Base-by-base conservation (phyloP, 129 eudicot genomes). In the Cynara cardunculus region DNA sequence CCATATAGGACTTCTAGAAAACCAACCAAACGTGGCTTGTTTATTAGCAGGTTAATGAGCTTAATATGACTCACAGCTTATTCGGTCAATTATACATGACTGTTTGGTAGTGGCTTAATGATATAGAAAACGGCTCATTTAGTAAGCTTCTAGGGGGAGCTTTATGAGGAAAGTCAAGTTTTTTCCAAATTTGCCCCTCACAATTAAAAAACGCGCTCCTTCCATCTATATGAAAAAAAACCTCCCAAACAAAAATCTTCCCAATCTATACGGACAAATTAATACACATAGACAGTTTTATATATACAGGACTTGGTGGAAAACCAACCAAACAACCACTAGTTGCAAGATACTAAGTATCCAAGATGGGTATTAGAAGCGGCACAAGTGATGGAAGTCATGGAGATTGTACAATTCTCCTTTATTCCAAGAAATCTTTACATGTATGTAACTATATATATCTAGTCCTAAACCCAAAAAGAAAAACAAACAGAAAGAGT, bases 361-460 rank as follows among this genome's bases (percentile, higher is more conserved):
- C 24, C 65, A 56, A 18, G 9, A n/a, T 56, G 53, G 53, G 53
- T 41, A 41, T 41, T 10, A 37, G 12, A 37, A 41, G 53, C 11
- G 53, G 25, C 65, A 56, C 65, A 41, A 41, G 13, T 39, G 49
- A 39, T 31, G 49, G 14, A 39, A 39, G 49, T 39, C 49, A 39
- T 0, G 49, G 49, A 39, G 14, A 39, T 39, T 39, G 14, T 39
- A 39, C 16, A 11, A 39, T 18, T 53, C 64, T 53, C 4, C 64
- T 53, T 18, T 53, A 53, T 53, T 53, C 64, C 71, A 84, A 82
- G 41, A 70, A 31, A 53, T 16, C 35, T 76, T 46, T 71, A 31
- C 30, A 25, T 16, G 22, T 24, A 22, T 28, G 49, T 31, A 53
- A 34, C 77, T 26, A 21, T 21, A 14, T 21, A 62, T 21, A 22